Base-by-base conservation (phyloP, 2,329 filamentous ascomycete species). In the Ascochyta viciae-villosae region DNA sequence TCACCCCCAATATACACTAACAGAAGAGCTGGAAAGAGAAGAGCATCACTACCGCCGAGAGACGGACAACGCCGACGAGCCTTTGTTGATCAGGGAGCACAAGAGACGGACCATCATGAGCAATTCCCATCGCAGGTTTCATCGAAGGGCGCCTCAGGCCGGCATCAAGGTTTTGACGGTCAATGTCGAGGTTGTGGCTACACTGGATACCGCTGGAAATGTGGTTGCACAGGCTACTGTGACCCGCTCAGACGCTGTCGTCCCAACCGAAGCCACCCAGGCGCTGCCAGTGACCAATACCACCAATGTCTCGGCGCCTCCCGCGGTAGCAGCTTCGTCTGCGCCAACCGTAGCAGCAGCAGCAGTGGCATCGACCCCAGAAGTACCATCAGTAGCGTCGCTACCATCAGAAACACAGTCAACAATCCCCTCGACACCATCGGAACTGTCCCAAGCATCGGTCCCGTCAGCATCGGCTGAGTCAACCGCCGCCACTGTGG, bases 51-150 rank as follows among this genome's bases (percentile, higher is more conserved):
- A 50, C 38, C 42, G 63, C 51, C 13, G 60, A 55, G 56, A 58
- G 49, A 54, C 49, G 58, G 60, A 66, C 41, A 43, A 34, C 40
- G 27, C 50, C 24, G 59, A 62, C 55, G 61, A 60, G 26, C 62
- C 64, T 22, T 44, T 67, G 27, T 48, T 66, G 34, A 37, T 61
- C 10, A 65, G 64, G 22, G 64, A 67, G 45, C 63, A 60, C 41
- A 64, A 54, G 33, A 62, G 61, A 31, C 64, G 63, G 42, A 48
- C 61, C 37, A 58, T 62, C 59, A 73, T 76, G 68, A 67, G 65
- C 31, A 63, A 64, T 50, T 61, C 60, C 41, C 74, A 76, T 62
- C 64, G 65, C 46, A 52, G 70, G 46, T 72, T 73, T 48, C 74
- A 76, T 55, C 73, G 67, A 54, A 72, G 72, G 38, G 61, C 63